Base-by-base conservation (phyloP, 345 rosid species). In the Odontarrhena argentea region DNA sequence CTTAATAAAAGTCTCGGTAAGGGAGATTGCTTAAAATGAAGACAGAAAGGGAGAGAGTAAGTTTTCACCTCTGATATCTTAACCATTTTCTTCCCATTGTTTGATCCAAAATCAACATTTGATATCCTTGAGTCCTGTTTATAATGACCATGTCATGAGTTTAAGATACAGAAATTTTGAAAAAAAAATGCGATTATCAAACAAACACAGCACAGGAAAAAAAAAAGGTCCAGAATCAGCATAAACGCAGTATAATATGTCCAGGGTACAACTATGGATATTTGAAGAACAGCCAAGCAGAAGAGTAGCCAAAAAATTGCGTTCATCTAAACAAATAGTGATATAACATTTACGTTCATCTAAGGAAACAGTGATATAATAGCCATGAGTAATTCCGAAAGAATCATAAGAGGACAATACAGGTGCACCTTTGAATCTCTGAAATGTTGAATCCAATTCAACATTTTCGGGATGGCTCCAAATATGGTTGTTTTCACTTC, bases 41-140 rank as follows among this genome's bases (percentile, higher is more conserved):
- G 50, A 58, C n/a, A 59, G 35, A 51, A 68, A 42, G 28, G 38
- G 50, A 60, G 57, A 60, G 52, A 48, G 58, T 32, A 35, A 53
- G 56, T 43, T 42, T 82, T 80, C 63, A 93, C 99, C 97, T 94
- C 95, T 32, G 84, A 74, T 76, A 85, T 68, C 45, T 74, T 84
- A 59, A 91, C 78, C 64, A 49, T 78, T 78, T 76, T 86, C 60
- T 44, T 43, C 59, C 84, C 92, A 74, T 55, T 69, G 65, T 79
- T 81, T 68, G 79, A 81, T 70, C 99, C 99, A 84, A 91, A 91
- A 80, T 87, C 85, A 77, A 91, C 85, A 38, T 60, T 55, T 41
- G 89, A 77, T 50, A 60, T 63, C 25, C 74, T 71, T 28, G 83
- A 73, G 69, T 77, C 86, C 95, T 91, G 83, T 74, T 44, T 8